phyloP scores from a whole-genome alignment of 176 grass and related monocot genomes.

The Bolboschoenus planiculmis region DNA sequence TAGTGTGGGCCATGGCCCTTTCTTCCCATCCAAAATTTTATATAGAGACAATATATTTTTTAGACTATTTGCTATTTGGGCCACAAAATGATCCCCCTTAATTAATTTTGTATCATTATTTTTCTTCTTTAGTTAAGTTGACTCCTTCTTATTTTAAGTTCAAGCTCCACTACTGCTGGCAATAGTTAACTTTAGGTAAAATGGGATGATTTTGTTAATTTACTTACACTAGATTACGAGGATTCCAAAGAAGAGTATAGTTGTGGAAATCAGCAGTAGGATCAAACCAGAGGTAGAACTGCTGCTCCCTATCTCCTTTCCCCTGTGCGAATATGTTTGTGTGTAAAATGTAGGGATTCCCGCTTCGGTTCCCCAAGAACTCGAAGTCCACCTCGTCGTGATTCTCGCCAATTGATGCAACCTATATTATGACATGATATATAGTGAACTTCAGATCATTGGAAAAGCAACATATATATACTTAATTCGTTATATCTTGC shows the following conservation, averaged over 20 bases:
- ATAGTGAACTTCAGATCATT: not conserved
- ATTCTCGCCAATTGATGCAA: constrained; percentile 27
- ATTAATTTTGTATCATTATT: too few species aligned
- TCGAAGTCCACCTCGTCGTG: constrained; percentile 64
- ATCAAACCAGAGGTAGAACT: constrained; percentile 48
- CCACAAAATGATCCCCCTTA: too few species aligned
- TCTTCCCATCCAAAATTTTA: too few species aligned
- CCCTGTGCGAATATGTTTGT: constrained; percentile 47
- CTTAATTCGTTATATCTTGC: not conserved
- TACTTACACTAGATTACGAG: constrained; percentile 37
- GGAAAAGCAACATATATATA: not conserved
- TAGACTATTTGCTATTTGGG: too few species aligned
- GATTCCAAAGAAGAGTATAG: constrained; percentile 53
- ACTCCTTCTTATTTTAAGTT: too few species aligned
- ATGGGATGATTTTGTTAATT: not conserved
- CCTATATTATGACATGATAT: constrained; percentile 19
- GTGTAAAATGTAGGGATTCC: constrained; percentile 38
- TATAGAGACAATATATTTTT: too few species aligned
- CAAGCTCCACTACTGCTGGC: too few species aligned
- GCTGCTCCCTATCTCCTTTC: constrained; percentile 31
- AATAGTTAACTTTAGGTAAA: too few species aligned
- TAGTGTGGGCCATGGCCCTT: too few species aligned
- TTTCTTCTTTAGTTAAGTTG: too few species aligned
- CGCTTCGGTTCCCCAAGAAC: constrained; percentile 29
- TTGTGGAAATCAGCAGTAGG: constrained; percentile 46